Conservation (phyloP, 768 basidiomycete genomes). For the Sporobolomyces pararoseus region DNA sequence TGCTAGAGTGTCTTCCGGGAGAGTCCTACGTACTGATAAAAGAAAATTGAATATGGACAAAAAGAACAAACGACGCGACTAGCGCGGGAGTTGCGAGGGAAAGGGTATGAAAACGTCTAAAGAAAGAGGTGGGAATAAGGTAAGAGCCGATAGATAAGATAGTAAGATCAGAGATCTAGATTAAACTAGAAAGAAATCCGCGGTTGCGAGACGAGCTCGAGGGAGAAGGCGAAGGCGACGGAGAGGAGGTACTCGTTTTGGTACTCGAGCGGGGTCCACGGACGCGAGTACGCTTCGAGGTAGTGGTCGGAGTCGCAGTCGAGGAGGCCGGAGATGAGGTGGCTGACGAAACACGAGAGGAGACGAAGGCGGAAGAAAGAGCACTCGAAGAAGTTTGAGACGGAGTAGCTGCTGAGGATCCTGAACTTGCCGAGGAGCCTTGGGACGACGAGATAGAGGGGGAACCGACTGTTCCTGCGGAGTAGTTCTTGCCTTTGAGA, state of each 20-base stretch:
- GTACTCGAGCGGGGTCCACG: neutral
- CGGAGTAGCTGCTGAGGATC: neutral
- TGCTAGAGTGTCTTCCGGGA: neutral
- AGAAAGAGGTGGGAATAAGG: neutral
- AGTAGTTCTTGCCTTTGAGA: constrained; percentile 11
- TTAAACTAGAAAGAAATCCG: neutral
- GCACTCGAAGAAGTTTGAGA: neutral
- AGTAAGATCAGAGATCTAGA: neutral
- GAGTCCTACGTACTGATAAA: neutral
- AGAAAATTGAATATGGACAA: neutral
- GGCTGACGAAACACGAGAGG: no score
- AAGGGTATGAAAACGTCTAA: neutral
- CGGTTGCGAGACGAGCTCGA: no score
- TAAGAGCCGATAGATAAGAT: neutral
- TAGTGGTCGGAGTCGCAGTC: neutral
- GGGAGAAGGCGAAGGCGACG: neutral
- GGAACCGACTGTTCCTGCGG: neutral
- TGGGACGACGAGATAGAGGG: neutral
- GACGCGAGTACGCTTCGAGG: neutral
- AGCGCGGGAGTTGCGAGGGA: neutral
- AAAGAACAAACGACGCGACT: neutral
- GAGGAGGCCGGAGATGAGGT: neutral
- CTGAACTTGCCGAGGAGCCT: neutral
- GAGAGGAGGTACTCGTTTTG: neutral
- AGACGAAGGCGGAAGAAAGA: neutral